Base-by-base conservation (phyloP, 2,329 filamentous ascomycete species). In the Paecilomyces formosus region DNA sequence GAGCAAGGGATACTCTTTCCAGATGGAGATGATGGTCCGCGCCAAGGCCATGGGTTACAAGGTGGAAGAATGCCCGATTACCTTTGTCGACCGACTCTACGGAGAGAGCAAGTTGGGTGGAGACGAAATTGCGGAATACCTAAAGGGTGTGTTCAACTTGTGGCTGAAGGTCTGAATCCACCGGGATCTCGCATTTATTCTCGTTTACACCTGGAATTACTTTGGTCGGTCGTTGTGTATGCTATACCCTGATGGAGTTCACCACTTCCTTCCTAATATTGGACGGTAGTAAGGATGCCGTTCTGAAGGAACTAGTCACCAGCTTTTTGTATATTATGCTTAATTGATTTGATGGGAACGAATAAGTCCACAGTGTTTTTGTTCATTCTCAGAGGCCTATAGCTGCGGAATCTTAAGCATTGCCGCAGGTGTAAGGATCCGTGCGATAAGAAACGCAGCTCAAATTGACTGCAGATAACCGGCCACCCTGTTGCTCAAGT, bases 21-120 rank as follows among this genome's bases (percentile, higher is more conserved):
- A 99, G 85, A 99, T 99, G 94, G 93, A 97, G 82, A 89, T 99
- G 86, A 97, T 97, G 88, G 93, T 97, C 8, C 84, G 92, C 62
- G 94, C 94, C 33, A 97, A 97, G 85, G 90, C 89, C 15, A 92
- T 97, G 90, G 93, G 94, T 0, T 96, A 85, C 79, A 89, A 87
- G 39, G 93, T 99, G 31, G 90, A 90, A 15, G 94, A 99, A 81
- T 93, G 96, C 61, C 94, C 94, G 12, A 99, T 99, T 66, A 90
- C 85, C 24, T 99, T 99, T 74, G 94, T 97, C 49, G 95, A 99
- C 75, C 86, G 94, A 58, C 76, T 99, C 53, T 99, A 96, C 73
- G 94, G 94, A 31, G 93, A 96, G 79, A 92, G 88, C 72, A 99
- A 97, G 82, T 82, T 99, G 56, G 92, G 93, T 24, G 91, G 90